These are phyloP conservation scores for Acer negundo DNA, from an alignment of 345 rosid species.

Conservation along the genomic window DNA sequence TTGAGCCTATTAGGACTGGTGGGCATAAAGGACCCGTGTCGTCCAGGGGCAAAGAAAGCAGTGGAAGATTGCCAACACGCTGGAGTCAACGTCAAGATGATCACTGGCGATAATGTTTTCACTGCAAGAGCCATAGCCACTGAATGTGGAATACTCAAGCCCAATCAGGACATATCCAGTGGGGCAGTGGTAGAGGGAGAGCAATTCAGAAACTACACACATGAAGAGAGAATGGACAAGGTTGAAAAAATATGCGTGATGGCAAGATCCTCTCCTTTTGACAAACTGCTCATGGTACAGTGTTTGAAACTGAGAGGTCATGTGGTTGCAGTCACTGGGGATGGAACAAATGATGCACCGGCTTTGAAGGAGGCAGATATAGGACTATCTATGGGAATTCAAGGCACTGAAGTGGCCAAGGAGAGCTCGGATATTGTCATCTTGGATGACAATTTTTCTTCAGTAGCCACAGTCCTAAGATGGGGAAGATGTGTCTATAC, in stretches of 20 bases:
- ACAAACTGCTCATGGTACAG: conserved; percentile 78
- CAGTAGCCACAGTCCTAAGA: conserved; percentile 47
- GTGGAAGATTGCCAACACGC: conserved; percentile 65
- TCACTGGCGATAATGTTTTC: conserved; percentile 74
- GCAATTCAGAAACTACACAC: conserved; percentile 47
- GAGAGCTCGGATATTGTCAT: conserved; percentile 56
- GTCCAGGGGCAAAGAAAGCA: conserved; percentile 60
- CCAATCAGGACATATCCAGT: conserved; percentile 22
- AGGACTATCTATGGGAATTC: conserved; percentile 78
- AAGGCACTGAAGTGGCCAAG: conserved; percentile 80
- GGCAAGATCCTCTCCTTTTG: conserved; percentile 78
- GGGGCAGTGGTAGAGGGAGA: conserved; percentile 67
- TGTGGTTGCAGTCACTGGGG: conserved; percentile 73
- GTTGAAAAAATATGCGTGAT: conserved; percentile 67
- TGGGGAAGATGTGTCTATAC: conserved; percentile 83
- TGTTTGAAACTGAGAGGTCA: conserved; percentile 66
- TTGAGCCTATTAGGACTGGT: conserved; percentile 62
- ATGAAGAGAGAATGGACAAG: conserved; percentile 42
- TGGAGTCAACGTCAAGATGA: conserved; percentile 74
- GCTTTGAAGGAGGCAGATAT: conserved; percentile 77
- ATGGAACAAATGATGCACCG: conserved; percentile 82
- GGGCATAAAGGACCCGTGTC: conserved; percentile 75
- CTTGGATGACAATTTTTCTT: too few species aligned
- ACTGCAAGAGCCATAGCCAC: conserved; percentile 82
- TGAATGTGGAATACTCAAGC: conserved; percentile 67